A percentile compares a stretch with the other conserved stretches of the same genome.
These are phyloP conservation scores for Ascobolus immersus DNA, from an alignment of 495 filamentous ascomycete species.

Conservation along the genomic window DNA sequence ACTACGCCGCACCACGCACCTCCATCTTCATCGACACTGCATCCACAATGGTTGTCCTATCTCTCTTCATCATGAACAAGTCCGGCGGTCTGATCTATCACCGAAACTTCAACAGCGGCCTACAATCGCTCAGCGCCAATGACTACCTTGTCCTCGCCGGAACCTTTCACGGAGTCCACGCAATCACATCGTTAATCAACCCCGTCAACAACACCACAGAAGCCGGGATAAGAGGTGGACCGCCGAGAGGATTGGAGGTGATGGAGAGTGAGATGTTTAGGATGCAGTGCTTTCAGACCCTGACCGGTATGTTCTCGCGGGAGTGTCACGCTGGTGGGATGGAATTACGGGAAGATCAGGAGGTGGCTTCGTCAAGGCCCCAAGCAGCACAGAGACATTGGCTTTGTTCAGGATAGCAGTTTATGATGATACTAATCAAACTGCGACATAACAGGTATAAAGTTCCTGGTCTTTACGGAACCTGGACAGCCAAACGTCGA, in stretches of 20 bases:
- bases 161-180: constrained; percentile 92
- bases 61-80: constrained; percentile 93
- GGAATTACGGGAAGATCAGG: no score
- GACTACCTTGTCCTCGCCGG: constrained; percentile 94
- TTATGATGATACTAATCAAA: constrained; percentile 2
- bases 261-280: constrained; percentile 80
- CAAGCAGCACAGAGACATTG: not conserved
- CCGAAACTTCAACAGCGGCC: constrained; percentile 56
- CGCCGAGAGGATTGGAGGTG: constrained; percentile 54
- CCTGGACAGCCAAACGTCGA: constrained; percentile 75
- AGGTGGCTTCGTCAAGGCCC: not conserved
- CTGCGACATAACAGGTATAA: constrained; percentile 34
- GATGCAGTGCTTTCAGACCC: constrained; percentile 77
- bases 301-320: constrained; percentile 26
- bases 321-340: not conserved
- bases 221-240: no score
- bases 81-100: constrained; percentile 90
- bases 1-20: constrained; percentile 1
- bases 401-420: not conserved
- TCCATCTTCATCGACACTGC: not conserved
- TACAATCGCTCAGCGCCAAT: constrained; percentile 72
- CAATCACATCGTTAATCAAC: constrained; percentile 60
- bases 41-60: constrained; percentile 47
- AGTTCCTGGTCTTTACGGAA: constrained; percentile 88
- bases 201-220: constrained; percentile 24